Evolutionary conservation across 2,329 filamentous ascomycete species (phyloP).

Genomic region (Arthrobotrys entomopaga): DNA sequence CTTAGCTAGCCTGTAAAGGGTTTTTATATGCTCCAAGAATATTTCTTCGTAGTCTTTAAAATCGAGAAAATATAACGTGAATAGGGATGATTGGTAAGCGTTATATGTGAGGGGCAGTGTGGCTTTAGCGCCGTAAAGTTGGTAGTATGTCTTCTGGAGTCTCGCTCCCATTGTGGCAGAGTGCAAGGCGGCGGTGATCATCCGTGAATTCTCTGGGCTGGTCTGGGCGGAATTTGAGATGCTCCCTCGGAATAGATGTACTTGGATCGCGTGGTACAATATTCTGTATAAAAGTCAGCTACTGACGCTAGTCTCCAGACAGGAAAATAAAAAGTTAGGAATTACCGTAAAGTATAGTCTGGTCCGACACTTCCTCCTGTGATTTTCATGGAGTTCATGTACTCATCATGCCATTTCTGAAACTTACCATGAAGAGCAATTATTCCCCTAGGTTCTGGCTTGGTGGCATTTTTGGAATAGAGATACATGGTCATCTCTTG

Average conservation of each 20-base stretch:
- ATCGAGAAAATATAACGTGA: conserved; percentile 43
- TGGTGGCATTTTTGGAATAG: conserved; percentile 26
- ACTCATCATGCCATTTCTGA: conserved; percentile 24
- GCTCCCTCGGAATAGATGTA: conserved; percentile 42
- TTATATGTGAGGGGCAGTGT: conserved; percentile 37
- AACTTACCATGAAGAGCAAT: conserved; percentile 32
- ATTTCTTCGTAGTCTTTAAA: conserved; percentile 25
- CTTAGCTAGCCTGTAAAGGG: conserved; percentile 27
- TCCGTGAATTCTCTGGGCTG: conserved; percentile 33
- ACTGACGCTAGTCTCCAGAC: neutral
- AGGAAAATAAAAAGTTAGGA: neutral
- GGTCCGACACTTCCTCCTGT: conserved; percentile 27
- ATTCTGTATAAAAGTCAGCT: conserved; percentile 12
- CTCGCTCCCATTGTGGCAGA: conserved; percentile 9
- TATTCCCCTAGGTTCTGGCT: conserved; percentile 7
- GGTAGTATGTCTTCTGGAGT: conserved; percentile 36
- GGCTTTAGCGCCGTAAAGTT: conserved; percentile 37
- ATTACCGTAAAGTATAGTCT: conserved; percentile 30
- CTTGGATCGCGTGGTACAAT: conserved; percentile 38
- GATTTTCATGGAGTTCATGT: conserved; percentile 14
- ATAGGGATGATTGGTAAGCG: conserved; percentile 35
- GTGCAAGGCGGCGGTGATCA: conserved; percentile 30
- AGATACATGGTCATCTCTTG: conserved; percentile 28
- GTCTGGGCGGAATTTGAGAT: conserved; percentile 22
- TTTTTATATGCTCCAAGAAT: conserved; percentile 38